phyloP scores from a whole-genome alignment of 257 asterid species.

The Gentiana straminea region DNA sequence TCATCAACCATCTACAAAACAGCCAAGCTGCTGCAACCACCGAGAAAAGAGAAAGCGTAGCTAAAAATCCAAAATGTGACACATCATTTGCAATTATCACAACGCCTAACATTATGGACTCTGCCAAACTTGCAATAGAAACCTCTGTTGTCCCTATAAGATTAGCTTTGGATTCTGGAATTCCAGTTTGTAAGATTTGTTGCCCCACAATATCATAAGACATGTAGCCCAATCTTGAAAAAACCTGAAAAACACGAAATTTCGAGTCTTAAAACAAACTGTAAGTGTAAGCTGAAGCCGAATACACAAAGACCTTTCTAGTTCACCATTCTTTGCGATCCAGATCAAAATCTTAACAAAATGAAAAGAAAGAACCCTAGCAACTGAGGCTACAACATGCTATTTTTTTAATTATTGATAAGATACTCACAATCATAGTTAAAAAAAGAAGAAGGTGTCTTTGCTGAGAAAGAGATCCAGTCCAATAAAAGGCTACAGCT shows the following conservation, averaged over 20 bases:
- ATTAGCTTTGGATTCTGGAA: constrained; percentile 89
- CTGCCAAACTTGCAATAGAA: constrained; percentile 89
- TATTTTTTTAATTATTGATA: background rate
- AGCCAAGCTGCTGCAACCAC: constrained; percentile 78
- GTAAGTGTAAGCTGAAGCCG: background rate
- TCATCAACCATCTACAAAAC: constrained; percentile 75
- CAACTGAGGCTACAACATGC: background rate
- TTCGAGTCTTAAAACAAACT: background rate
- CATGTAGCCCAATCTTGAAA: constrained; percentile 93
- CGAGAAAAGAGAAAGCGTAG: constrained; percentile 61
- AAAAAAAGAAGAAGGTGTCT: constrained; percentile 64
- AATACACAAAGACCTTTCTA: too few relatives aligned
- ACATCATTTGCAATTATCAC: constrained; percentile 75
- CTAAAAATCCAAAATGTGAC: constrained; percentile 74
- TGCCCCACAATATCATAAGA: constrained; percentile 84
- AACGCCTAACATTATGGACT: constrained; percentile 76
- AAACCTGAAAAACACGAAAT: constrained; percentile 33
- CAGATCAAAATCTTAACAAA: too few relatives aligned
- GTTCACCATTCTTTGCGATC: too few relatives aligned
- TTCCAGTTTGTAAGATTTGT: constrained; percentile 90
- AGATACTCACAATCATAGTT: constrained; percentile 61
- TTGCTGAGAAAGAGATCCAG: constrained; percentile 56
- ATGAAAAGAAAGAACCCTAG: background rate
- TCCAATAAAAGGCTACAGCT: constrained; percentile 83
- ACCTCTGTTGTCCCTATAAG: constrained; percentile 92